These are phyloP conservation scores for Boechera retrofracta DNA, from an alignment of 345 rosid genomes.

Conservation along the genomic window DNA sequence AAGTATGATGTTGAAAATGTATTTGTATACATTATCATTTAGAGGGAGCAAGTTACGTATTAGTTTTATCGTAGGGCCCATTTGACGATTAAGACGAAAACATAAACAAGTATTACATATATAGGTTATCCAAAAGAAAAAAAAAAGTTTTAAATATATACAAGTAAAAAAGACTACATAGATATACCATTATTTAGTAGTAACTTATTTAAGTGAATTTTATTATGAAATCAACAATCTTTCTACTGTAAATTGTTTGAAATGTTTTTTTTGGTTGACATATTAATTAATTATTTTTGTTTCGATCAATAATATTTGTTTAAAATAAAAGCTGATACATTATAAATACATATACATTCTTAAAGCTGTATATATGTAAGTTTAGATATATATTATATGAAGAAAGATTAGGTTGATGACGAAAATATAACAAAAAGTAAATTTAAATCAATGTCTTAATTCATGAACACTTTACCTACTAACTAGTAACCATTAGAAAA, in stretches of 20 bases:
- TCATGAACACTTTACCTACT: slow-evolving; percentile 28
- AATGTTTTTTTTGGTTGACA: not conserved
- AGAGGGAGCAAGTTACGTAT: slow-evolving; percentile 32
- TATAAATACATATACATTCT: not conserved
- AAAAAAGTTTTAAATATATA: not conserved
- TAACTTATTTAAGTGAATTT: not conserved
- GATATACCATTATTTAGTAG: not conserved
- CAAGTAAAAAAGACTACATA: not conserved
- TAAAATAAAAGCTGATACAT: not conserved
- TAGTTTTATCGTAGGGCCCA: slow-evolving; percentile 17
- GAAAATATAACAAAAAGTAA: not conserved
- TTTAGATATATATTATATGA: not conserved
- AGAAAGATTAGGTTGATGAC: not conserved
- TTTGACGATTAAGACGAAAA: slow-evolving; percentile 20
- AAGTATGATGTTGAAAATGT: slow-evolving; percentile 22
- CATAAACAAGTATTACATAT: not conserved
- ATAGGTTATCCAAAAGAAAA: not conserved
- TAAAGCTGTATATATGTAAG: not conserved
- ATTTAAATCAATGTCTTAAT: slow-evolving; percentile 24
- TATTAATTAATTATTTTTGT: no score
- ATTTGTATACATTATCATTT: not conserved
- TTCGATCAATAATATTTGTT: not conserved
- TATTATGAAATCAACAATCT: not conserved
- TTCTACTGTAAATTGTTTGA: not conserved
- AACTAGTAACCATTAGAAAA: slow-evolving; percentile 17